Base-by-base conservation (phyloP, 805 yeast species). In the Monosporozyma solicola region DNA sequence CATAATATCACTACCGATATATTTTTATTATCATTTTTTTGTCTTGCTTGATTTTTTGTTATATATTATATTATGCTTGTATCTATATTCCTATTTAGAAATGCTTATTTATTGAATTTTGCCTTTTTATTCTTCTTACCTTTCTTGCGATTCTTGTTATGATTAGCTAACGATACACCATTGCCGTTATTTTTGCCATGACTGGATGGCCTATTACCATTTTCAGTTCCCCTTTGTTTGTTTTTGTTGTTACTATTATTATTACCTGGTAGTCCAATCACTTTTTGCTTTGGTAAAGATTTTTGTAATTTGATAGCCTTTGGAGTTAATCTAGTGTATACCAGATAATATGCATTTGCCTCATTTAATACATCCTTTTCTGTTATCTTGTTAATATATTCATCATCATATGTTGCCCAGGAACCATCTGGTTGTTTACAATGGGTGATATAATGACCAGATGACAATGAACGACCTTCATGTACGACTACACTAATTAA, bases 361-460 rank as follows among this genome's bases (percentile, higher is more conserved):
- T 92, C 96, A 58, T 80, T 80, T 57, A 89, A 73, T 3, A 88
- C 96, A 47, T 79, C 82, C 53, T 80, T 75, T 61, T 87, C 94
- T 37, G 84, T 76, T 51, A 87, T 82, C 54, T 75, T 76, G 62
- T 87, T 85, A 59, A 88, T 82, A 62, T 84, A 82, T 62, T 94
- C 99, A 66, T 94, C 99, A 66, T 94, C 98, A 68, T 92, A 94
- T 9, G 89, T 84, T 31, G 89, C 84, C 99, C 98, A 94, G 1
- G 85, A 71, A 1, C 90, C 92, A 69, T 87, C 94, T 0, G 97
- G 96, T 69, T 91, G 97, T 57, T 85, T 80, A 65, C 96, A 87
- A 65, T 87, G 89, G 0, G 96, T 87, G 54, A 90, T 80, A 64
- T 94, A 94, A 69, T 94, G 99, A 3, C 99, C 99, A 3, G 94